Evolutionary conservation across 2,329 filamentous ascomycete genomes (phyloP).

Genomic region (Xylaria sp.): DNA sequence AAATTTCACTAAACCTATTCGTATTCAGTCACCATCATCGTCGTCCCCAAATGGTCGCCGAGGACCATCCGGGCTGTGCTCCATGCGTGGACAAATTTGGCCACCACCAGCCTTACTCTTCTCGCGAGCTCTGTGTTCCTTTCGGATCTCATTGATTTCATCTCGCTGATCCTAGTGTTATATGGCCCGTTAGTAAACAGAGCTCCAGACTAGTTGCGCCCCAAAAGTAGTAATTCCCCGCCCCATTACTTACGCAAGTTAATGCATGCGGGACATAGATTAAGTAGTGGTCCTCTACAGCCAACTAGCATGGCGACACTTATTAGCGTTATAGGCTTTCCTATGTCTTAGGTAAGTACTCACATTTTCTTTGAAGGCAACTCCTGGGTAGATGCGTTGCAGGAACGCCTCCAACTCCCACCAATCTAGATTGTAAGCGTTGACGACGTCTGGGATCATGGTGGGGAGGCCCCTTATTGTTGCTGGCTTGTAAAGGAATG

Average conservation of each 20-base stretch:
- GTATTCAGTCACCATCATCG: background rate
- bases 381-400: slow-evolving; percentile 17
- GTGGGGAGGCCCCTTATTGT: slow-evolving; percentile 8
- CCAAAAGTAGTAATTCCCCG: background rate
- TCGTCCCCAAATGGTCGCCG: slow-evolving; percentile 17
- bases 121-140: slow-evolving; percentile 11
- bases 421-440: slow-evolving; percentile 28
- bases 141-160: slow-evolving; percentile 22
- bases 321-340: slow-evolving; percentile 5
- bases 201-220: background rate
- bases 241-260: slow-evolving; percentile 6
- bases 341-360: background rate
- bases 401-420: slow-evolving; percentile 22
- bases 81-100: slow-evolving; percentile 11
- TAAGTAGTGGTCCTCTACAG: slow-evolving; percentile 27
- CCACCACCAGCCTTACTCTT: slow-evolving; percentile 17
- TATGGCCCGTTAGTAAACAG: background rate
- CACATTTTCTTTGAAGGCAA: slow-evolving; percentile 25
- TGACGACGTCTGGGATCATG: slow-evolving; percentile 16
- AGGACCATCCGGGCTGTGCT: slow-evolving; percentile 28
- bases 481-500: slow-evolving; percentile 25
- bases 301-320: slow-evolving; percentile 11
- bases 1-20: slow-evolving; percentile 1
- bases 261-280: slow-evolving; percentile 28
- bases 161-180: slow-evolving; percentile 20